A percentile compares a stretch with the other conserved stretches of the same genome.
Evolutionary conservation across 23 red algal species (phyloP).

Genomic region (Gracilaria caudata): DNA sequence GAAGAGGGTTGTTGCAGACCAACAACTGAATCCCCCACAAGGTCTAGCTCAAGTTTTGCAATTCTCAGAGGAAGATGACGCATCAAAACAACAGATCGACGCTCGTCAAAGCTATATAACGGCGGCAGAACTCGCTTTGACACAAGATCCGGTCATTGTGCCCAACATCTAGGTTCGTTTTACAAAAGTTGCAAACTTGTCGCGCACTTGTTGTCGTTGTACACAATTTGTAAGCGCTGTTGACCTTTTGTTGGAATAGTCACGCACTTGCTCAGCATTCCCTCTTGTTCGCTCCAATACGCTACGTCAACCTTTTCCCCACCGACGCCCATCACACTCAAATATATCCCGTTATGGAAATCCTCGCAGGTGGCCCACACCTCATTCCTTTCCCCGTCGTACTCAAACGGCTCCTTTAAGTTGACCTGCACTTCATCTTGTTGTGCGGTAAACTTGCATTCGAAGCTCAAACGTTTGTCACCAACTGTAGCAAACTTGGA

Average conservation of each 20-base stretch:
- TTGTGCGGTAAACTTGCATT: slow-evolving; percentile 2
- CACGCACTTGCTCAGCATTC: slow-evolving; percentile 19
- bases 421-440: neutral
- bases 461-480: slow-evolving; percentile 35
- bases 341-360: neutral
- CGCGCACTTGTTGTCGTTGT: neutral
- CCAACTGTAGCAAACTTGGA: slow-evolving; percentile 62
- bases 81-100: neutral
- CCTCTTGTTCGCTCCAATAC: slow-evolving; percentile 32
- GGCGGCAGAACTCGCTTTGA: neutral
- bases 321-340: slow-evolving; percentile 28
- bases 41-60: slow-evolving; percentile 27
- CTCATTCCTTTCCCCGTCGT: neutral
- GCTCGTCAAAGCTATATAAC: slow-evolving; percentile 16
- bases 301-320: slow-evolving; percentile 44
- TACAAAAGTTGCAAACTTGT: neutral
- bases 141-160: slow-evolving; percentile 10
- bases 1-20: slow-evolving; percentile 27
- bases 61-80: neutral
- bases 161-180: neutral
- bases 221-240: neutral
- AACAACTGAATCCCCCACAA: neutral
- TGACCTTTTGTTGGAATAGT: slow-evolving; percentile 22
- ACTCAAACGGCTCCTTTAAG: neutral
- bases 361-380: neutral